A percentile compares a stretch with the other conserved stretches of the same genome.
These are phyloP conservation scores for Cercospora citrullina DNA, from an alignment of 2,329 filamentous ascomycete species.

Conservation along the genomic window DNA sequence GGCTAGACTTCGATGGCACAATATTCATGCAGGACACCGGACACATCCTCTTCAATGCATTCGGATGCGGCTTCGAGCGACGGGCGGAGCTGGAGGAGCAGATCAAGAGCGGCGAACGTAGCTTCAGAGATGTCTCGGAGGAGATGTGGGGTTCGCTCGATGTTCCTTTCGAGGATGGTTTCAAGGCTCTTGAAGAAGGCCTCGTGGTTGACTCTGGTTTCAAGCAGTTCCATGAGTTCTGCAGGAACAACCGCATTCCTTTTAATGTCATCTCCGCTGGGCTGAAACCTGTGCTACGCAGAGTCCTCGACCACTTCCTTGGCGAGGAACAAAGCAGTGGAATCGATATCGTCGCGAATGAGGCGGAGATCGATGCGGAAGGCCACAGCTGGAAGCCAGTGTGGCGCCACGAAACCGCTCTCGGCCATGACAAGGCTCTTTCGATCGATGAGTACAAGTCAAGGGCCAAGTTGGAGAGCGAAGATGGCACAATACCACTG, in stretches of 20 bases:
- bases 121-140: constrained; percentile 69
- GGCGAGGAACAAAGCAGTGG: constrained; percentile 60
- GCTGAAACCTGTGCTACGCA: constrained; percentile 62
- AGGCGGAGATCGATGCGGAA: constrained; percentile 59
- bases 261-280: constrained; percentile 71
- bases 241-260: constrained; percentile 61
- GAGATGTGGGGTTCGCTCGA: constrained; percentile 70
- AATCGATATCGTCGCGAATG: constrained; percentile 69
- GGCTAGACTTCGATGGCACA: constrained; percentile 68
- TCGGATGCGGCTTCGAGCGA: constrained; percentile 61
- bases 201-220: constrained; percentile 67
- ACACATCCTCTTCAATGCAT: constrained; percentile 66
- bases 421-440: constrained; percentile 67
- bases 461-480: constrained; percentile 54
- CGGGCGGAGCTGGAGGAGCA: constrained; percentile 61
- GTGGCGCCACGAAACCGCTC: constrained; percentile 65
- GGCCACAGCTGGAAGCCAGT: constrained; percentile 64
- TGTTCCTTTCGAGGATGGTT: constrained; percentile 67
- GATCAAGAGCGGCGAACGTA: constrained; percentile 64
- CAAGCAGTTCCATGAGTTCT: constrained; percentile 64
- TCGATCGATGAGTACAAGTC: constrained; percentile 63
- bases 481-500: constrained; percentile 63
- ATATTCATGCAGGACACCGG: constrained; percentile 67
- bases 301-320: constrained; percentile 64
- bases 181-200: constrained; percentile 61